Evolutionary conservation across 305 asterid species (phyloP), one percentile per base, ranked within the genome.

Genomic region (Solanum chacoense): DNA sequence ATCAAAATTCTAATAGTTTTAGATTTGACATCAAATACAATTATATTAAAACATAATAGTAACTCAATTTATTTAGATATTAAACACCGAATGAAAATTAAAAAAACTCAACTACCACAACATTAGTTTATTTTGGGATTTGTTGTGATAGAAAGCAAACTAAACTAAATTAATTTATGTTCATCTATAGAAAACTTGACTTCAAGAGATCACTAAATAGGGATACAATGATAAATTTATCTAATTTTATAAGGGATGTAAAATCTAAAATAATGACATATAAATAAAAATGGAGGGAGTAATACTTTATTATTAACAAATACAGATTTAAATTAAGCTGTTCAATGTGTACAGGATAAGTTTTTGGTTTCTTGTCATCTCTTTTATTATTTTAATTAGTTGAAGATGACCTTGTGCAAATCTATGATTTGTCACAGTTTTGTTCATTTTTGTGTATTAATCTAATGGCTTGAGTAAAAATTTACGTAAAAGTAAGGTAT

Each of bases 181-280:
- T 50, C 3, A 55, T 55, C 10, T 55, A 55, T 55, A 55, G 24
- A 55, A 55, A 55, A 55, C 4, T 55, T 55, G 11, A 55, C 1
- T 18, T 55, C 11, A 55, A 55, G 10, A 18, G 24, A 18, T 55
- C 24, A 55, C 11, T 55, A 55, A 7, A 55, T 55, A 50, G 1
- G 3, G 8, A 50, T 50, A 50, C 3, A 50, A 50, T 50, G 8
- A 50, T 50, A 50, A 50, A 50, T 16, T 55, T 55, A 55, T 1
- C 4, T 18, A 18, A 55, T 55, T 50, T 55, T 0, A 0, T 50
- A 16, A 18, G 9, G 0, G 1, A 1, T 50, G 65, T 18, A 3
- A 50, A 50, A 50, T 50, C 0, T 16, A 50, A 50, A 50, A 50
- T 50, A n/a, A 0, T 50, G 63, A 6, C 65, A 50, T 4, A 50